Evolutionary conservation across 2,329 filamentous ascomycete species (phyloP).

Genomic region (Verticillium klebahnii): DNA sequence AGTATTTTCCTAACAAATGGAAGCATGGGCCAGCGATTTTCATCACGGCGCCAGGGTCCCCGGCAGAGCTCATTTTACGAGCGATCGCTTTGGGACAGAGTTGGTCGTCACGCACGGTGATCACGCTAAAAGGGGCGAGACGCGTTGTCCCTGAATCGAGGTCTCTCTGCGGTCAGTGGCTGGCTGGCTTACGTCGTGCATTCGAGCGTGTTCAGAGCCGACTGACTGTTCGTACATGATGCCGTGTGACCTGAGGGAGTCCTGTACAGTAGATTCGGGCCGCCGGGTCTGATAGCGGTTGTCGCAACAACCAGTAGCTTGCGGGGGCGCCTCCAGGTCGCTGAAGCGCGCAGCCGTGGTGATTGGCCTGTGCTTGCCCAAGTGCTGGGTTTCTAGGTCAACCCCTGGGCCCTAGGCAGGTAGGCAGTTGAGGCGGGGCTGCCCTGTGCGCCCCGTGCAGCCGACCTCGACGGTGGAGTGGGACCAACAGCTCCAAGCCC

Average conservation of each 20-base stretch:
- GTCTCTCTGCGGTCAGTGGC: not conserved
- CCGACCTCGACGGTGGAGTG: not conserved
- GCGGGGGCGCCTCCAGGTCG: not conserved
- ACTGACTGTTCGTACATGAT: too few relatives aligned
- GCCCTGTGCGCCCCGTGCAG: not conserved
- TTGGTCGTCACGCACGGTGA: not conserved
- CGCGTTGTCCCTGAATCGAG: not conserved
- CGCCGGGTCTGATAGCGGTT: not conserved
- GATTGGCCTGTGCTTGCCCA: not conserved
- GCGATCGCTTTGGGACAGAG: not conserved
- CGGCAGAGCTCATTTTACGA: not conserved
- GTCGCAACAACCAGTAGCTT: not conserved
- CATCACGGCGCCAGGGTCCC: not conserved
- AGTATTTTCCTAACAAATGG: not conserved
- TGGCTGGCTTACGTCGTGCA: not conserved
- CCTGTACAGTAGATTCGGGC: not conserved
- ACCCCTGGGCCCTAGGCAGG: not conserved
- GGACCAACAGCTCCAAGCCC: not conserved
- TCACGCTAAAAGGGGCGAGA: not conserved
- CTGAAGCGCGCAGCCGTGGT: not conserved
- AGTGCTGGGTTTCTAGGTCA: not conserved
- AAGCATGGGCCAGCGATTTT: not conserved
- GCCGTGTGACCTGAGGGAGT: not conserved
- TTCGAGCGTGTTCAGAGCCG: not conserved
- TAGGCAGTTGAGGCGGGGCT: not conserved